Conservation (phyloP, 176 grass and related monocot genomes). For the Oryza nivara region DNA sequence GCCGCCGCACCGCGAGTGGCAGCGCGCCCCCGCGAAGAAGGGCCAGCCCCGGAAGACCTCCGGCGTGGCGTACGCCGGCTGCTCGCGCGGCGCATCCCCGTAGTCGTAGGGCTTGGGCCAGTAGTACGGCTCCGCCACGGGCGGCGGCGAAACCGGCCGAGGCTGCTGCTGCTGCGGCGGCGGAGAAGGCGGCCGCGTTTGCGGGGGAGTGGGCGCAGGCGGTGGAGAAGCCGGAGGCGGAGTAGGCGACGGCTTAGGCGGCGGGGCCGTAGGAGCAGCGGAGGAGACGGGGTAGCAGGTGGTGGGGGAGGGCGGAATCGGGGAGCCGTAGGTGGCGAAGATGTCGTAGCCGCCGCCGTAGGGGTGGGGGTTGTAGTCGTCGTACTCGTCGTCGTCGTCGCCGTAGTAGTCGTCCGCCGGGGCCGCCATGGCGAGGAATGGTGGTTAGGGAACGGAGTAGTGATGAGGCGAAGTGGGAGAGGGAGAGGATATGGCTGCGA, state of each 20-base stretch:
- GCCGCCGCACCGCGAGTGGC: slow-evolving; percentile 33
- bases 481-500: neutral
- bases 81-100: slow-evolving; percentile 35
- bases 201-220: neutral
- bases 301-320: slow-evolving; percentile 50
- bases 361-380: slow-evolving; percentile 83
- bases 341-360: slow-evolving; percentile 93
- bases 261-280: slow-evolving; percentile 19
- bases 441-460: neutral
- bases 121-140: slow-evolving; percentile 55
- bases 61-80: slow-evolving; percentile 48
- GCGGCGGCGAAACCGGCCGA: neutral
- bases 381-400: slow-evolving; percentile 70
- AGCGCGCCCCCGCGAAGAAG: slow-evolving; percentile 9
- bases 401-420: neutral
- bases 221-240: neutral
- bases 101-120: slow-evolving; percentile 66
- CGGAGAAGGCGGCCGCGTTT: neutral
- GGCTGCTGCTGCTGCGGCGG: slow-evolving; percentile 1
- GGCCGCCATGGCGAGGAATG: slow-evolving; percentile 16
- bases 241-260: neutral
- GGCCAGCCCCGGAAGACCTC: slow-evolving; percentile 67
- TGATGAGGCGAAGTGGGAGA: neutral
- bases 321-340: slow-evolving; percentile 56
- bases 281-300: slow-evolving; percentile 53